phyloP scores from a whole-genome alignment of 2,329 filamentous ascomycete genomes.

The Aureobasidium sp. region DNA sequence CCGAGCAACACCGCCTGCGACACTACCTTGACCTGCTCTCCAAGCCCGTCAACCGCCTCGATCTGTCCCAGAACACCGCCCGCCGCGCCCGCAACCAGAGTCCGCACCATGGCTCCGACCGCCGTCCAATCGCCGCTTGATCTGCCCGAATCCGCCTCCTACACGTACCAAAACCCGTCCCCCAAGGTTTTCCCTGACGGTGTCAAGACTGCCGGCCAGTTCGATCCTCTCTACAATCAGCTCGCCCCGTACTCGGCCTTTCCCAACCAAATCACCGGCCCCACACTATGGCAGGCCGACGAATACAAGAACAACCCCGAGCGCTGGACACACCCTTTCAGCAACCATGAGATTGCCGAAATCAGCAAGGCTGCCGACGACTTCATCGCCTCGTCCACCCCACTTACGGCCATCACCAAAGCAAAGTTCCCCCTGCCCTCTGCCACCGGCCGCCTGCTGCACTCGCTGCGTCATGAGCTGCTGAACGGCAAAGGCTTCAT shows the following conservation, averaged over 20 bases:
- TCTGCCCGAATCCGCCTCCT: conserved; percentile 11
- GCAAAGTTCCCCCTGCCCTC: conserved; percentile 51
- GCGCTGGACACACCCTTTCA: conserved; percentile 65
- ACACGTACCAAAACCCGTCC: conserved; percentile 25
- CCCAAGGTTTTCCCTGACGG: conserved; percentile 53
- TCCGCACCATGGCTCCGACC: conserved; percentile 15
- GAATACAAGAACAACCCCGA: conserved; percentile 56
- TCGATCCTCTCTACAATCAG: conserved; percentile 56
- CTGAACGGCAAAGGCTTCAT: conserved; percentile 83
- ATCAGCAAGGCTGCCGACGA: conserved; percentile 57
- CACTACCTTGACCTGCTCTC: conserved; percentile 14
- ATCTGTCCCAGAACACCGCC: conserved; percentile 5
- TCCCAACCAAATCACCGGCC: conserved; percentile 60
- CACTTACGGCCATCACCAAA: conserved; percentile 63
- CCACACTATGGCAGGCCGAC: conserved; percentile 62
- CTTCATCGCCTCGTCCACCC: conserved; percentile 56
- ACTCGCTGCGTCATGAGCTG: conserved; percentile 53
- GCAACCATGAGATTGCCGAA: conserved; percentile 56
- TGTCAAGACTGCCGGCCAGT: conserved; percentile 62
- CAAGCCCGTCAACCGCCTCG: conserved; percentile 15
- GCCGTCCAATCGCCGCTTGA: conserved; percentile 16
- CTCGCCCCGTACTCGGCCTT: conserved; percentile 62
- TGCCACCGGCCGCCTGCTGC: conserved; percentile 45
- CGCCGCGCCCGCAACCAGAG: neutral
- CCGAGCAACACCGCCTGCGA: conserved; percentile 14